Base-by-base conservation (phyloP, 495 filamentous ascomycete genomes). In the Lichina pygmaea region DNA sequence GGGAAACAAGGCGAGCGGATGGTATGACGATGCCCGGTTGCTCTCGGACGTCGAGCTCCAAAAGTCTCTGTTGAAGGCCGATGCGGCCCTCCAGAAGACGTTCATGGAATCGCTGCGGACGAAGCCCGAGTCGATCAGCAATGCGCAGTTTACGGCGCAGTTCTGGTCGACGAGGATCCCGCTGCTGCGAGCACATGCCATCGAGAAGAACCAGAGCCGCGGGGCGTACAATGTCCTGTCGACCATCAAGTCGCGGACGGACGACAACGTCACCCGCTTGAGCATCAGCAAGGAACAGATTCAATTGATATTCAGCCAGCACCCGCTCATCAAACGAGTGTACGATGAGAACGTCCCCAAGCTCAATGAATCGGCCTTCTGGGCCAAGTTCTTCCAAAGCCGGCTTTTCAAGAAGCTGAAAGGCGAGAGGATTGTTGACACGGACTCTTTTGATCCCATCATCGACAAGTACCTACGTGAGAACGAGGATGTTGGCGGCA, bases 341-440 rank as follows among this genome's bases (percentile, higher is more conserved):
- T 97, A 92, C 56, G 84, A 95, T 53, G 84, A 93, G 52, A 81
- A 80, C 53, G 84, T 94, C 6, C 91, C 89, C 4, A 81, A 79
- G 48, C 55, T 93, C 30, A 69, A 62, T 39, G 81, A 91, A 54
- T 65, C 68, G 46, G 73, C 78, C 31, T 97, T 95, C 57, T 95
- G 86, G 86, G 75, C 72, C 10, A 68, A 80, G 39, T 97, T 97
- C 59, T 95, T 97, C 61, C 69, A 78, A 52, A 86, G 81, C 56
- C 68, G 78, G 41, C 64, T 97, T 12, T 84, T 81, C 47, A 94
- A 93, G 59, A 86, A 86, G 55, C 63, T 97, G 41, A 82, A 83
- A 44, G 89, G 89, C 33, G 82, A 93, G 60, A 77, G 79, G 34
- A 70, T 91, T 17, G 70, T 70, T 1, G 81, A 84, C 7, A 62